Evolutionary conservation across 192 early-diverging fungal genomes (phyloP).

Genomic region (Rhizophagus sp.): DNA sequence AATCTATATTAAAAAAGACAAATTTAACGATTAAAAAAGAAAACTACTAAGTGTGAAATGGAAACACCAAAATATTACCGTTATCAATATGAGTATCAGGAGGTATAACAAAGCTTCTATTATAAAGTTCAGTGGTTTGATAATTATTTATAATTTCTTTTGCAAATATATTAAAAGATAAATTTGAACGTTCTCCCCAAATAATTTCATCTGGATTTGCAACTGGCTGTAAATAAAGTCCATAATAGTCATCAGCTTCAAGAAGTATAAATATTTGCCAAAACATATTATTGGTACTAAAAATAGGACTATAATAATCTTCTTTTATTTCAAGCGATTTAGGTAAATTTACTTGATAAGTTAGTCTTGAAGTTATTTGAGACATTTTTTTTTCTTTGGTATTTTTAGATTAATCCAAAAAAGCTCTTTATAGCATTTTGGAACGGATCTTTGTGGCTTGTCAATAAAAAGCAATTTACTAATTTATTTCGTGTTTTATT

Average conservation of each 20-base stretch:
- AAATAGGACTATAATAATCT: neutral
- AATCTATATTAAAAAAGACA: neutral
- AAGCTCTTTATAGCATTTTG: too few species aligned
- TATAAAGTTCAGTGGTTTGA: neutral
- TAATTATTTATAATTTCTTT: neutral
- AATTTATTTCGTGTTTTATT: too few species aligned
- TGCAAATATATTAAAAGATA: neutral
- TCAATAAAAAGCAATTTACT: too few species aligned
- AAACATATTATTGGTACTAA: neutral
- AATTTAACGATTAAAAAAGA: too few species aligned
- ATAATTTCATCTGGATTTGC: neutral
- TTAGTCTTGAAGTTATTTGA: neutral
- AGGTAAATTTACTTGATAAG: neutral
- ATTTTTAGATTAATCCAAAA: too few species aligned
- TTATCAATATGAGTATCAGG: neutral
- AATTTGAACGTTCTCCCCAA: neutral
- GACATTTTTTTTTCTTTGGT: neutral
- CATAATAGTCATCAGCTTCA: neutral
- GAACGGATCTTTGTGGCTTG: too few species aligned
- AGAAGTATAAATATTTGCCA: neutral
- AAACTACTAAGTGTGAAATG: too few species aligned
- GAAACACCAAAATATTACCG: too few species aligned
- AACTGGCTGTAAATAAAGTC: neutral
- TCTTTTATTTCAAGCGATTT: neutral
- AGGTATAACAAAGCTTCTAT: neutral